These are phyloP conservation scores for Punica granatum DNA, from an alignment of 345 rosid species.

Conservation along the genomic window DNA sequence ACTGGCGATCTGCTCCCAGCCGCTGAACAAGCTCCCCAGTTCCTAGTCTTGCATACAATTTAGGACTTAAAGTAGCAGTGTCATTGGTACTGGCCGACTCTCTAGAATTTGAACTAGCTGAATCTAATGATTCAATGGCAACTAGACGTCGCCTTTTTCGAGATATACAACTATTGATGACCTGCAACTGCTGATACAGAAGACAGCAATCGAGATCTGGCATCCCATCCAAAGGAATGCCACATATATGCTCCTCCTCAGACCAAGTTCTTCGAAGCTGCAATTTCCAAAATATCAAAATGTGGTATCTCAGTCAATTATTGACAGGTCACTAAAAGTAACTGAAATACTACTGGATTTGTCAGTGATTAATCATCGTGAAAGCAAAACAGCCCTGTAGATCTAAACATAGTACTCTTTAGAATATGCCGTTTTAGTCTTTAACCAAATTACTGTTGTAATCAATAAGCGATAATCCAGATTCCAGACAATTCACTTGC, in stretches of 20 bases:
- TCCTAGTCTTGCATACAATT: slow-evolving; percentile 51
- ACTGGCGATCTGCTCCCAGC: slow-evolving; percentile 46
- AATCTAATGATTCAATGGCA: slow-evolving; percentile 65
- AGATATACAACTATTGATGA: slow-evolving; percentile 82
- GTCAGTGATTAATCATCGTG: background rate
- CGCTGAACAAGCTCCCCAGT: slow-evolving; percentile 71
- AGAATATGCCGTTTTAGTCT: background rate
- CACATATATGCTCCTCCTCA: slow-evolving; percentile 65
- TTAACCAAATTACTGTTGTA: background rate
- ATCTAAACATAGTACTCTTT: background rate
- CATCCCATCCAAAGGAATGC: slow-evolving; percentile 58
- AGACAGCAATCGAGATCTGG: slow-evolving; percentile 91
- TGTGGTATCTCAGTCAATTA: background rate
- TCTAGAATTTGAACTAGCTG: slow-evolving; percentile 34
- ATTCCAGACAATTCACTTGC: slow-evolving; percentile 37
- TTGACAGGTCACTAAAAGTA: slow-evolving; percentile 13
- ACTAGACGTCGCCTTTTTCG: slow-evolving; percentile 52
- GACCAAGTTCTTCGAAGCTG: slow-evolving; percentile 84
- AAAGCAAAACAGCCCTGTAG: background rate
- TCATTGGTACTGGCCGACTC: slow-evolving; percentile 24
- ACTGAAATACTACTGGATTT: background rate
- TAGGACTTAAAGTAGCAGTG: slow-evolving; percentile 22
- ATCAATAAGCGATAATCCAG: background rate
- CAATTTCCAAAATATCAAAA: slow-evolving; percentile 3
- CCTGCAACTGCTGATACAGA: slow-evolving; percentile 79